A percentile compares a stretch with the other conserved stretches of the same genome.
Conservation (phyloP, 352 stramenopile species). For the Pseudoperonospora humuli region DNA sequence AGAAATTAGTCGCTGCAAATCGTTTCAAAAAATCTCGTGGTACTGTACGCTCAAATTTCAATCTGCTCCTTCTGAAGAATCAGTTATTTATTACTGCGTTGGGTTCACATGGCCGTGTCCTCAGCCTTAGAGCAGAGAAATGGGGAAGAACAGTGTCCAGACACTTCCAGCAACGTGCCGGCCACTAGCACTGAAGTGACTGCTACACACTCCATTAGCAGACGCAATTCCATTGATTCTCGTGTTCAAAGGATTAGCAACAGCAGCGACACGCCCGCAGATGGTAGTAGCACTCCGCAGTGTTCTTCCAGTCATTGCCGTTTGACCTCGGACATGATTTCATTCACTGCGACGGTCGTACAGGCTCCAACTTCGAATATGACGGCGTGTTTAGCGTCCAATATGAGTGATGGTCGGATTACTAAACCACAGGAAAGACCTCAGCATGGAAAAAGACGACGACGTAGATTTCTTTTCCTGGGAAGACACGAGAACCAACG, state of each 20-base stretch:
- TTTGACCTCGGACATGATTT: conserved; percentile 50
- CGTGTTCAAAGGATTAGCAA: conserved; percentile 17
- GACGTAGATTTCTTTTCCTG: no score
- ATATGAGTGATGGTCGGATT: conserved; percentile 4
- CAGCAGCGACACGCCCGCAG: conserved; percentile 15
- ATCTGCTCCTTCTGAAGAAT: no score
- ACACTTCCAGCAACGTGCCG: no score
- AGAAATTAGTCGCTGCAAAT: no score
- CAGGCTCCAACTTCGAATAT: conserved; percentile 1
- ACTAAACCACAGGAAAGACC: conserved; percentile 1
- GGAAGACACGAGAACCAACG: neutral
- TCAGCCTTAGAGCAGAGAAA: neutral
- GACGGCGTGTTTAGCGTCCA: no score
- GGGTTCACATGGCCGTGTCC: conserved; percentile 3
- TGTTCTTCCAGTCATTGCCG: neutral
- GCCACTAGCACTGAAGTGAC: neutral
- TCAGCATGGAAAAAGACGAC: neutral
- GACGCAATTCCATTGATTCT: neutral
- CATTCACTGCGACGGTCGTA: conserved; percentile 33
- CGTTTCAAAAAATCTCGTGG: no score
- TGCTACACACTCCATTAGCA: no score
- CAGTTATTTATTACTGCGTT: conserved; percentile 17
- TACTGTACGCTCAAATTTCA: no score
- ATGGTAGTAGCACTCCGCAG: conserved; percentile 1
- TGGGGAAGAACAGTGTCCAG: conserved; percentile 3